Evolutionary conservation across 1,284 basidiomycete genomes (phyloP), one percentile per base, ranked within the genome.

Genomic region (Phellinidium pouzarii): DNA sequence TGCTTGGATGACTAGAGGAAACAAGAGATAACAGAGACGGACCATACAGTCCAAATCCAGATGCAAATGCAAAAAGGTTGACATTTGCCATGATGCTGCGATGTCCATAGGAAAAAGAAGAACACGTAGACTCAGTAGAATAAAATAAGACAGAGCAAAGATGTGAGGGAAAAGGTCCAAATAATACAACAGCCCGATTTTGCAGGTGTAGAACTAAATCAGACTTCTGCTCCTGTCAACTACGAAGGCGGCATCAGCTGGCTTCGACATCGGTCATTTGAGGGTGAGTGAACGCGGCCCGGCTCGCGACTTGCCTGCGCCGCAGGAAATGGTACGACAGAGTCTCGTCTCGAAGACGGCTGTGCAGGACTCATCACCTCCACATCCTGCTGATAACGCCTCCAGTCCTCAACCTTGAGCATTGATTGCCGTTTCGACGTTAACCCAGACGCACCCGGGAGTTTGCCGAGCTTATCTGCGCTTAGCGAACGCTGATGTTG

Each of bases 401-500:
- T 82, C 87, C 87, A 90, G 61, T 88, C 87, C 64, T 88, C 84
- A 31, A 90, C 87, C 65, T 88, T 87, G 71, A 87, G 66, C 63
- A 75, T 79, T 42, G 86, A 88, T 65, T 82, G 64, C 44, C 84
- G 77, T 62, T 77, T 80, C 46, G 82, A 79, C 25, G 64, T 57
- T n/a, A 62, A 22, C 4, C 41, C 50, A 17, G 59, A 57, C 5
- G 59, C 52, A n/a, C 63, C 67, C 4, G 68, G 65, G 29, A 74
- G 65, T 20, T 65, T 65, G 47, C 73, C 77, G 17, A 88, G 71
- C 62, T 74, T 75, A 61, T 82, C 79, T 9, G 76, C 79, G 61
- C 80, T 86, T 64, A 79, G 62, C 41, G 74, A 75, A 17, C 73
- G 72, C 20, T 75, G 70, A 62, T 80, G 76, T 64, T 58, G 54